Evolutionary conservation across 1,284 basidiomycete genomes (phyloP).

Genomic region (Ustilago shanxiensis): DNA sequence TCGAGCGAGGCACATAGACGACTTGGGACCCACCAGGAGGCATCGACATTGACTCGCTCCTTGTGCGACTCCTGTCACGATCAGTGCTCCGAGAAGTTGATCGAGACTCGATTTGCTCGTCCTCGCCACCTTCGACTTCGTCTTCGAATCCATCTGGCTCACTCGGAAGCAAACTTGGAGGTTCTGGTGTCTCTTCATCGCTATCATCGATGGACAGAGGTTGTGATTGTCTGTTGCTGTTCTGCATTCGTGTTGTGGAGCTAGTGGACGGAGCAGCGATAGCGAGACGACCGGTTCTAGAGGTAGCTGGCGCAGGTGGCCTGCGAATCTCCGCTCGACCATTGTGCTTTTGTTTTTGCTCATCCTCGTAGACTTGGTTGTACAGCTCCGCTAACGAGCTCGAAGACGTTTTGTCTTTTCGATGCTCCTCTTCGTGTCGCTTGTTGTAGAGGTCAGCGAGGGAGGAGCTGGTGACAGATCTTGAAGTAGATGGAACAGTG

Average conservation of each 20-base stretch:
- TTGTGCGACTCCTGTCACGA: background rate
- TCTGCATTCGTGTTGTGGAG: background rate
- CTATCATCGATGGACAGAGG: constrained; percentile 7
- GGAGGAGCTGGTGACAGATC: constrained; percentile 5
- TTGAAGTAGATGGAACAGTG: background rate
- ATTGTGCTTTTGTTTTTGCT: constrained; percentile 6
- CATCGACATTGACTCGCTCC: constrained; percentile 8
- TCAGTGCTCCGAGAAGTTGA: background rate
- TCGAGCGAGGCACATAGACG: constrained; percentile 8
- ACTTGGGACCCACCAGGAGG: background rate
- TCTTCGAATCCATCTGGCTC: constrained; percentile 18
- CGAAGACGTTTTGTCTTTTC: constrained; percentile 4
- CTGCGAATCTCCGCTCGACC: background rate
- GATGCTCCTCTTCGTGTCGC: constrained; percentile 14
- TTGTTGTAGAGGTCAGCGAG: constrained; percentile 18
- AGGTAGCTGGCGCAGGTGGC: background rate
- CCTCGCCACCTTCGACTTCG: constrained; percentile 10
- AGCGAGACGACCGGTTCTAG: background rate
- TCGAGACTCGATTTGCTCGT: background rate
- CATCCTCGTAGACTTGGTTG: constrained; percentile 21
- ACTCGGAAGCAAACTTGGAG: background rate
- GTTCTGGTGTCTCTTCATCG: constrained; percentile 12
- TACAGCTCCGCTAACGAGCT: constrained; percentile 29
- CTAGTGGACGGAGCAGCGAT: background rate
- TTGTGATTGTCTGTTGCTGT: background rate